Evolutionary conservation across 2,329 filamentous ascomycete species (phyloP), one percentile per base, ranked within the genome.

Genomic region (Taxawa tesnikishii): DNA sequence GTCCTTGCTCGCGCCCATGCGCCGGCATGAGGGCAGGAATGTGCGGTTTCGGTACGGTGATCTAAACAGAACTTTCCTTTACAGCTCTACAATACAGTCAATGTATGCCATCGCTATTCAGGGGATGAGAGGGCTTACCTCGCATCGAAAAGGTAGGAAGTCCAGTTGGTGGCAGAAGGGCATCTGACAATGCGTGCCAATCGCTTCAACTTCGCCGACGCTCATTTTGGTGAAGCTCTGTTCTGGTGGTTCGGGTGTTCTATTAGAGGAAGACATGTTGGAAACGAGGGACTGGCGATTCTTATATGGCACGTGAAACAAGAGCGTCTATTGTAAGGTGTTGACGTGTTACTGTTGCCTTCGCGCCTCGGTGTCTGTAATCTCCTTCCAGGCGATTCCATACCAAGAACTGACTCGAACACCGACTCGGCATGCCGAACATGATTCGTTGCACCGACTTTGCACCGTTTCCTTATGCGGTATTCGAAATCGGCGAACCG

Each of bases 111-210:
- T 16, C 12, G 21, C 15, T 4, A 25, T 11, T 14, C 12, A 14
- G 23, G 10, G 11, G 13, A 2, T 11, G 17, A 6, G 29, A 36
- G 30, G 9, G 44, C 51, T 25, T 48, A 66, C 90, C 54, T 92
- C 83, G 63, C 90, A 98, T 51, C 76, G 71, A 58, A 96, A 96
- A 4, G 90, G 90, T 4, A 98, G 74, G 57, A 98, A 96, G 60
- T 96, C 90, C 38, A 96, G 81, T 53, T 90, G 82, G 54, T 87
- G 80, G 67, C 90, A 98, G 67, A 84, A 92, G 43, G 79, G 67
- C 59, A 82, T 79, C 56, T 94, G 76, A 70, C 90, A 98, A 65
- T 94, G 87, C 40, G 74, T 74, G 57, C 90, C 90, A 46, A 96
- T 79, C 15, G 87, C 72, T 47, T 83, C 79, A 29, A 87, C 79